Evolutionary conservation across 495 filamentous ascomycete species (phyloP), one percentile per base, ranked within the genome.

Genomic region (Aspergillus funiculosus): DNA sequence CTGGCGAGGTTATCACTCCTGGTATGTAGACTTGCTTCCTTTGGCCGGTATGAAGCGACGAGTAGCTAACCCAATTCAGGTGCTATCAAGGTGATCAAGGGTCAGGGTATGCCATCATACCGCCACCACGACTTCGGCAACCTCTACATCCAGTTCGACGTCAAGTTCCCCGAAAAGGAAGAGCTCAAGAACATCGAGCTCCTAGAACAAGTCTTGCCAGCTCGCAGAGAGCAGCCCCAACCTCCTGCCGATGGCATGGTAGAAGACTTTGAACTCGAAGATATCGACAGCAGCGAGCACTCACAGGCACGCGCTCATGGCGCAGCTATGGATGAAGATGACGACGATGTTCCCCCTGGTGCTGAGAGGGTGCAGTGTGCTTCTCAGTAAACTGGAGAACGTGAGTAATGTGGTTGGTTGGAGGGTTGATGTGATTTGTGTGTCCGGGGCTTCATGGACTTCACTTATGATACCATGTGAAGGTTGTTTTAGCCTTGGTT

Each of bases 21-120:
- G 87, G 92, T 96, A 85, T 68, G 85, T 78, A 48, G 46, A 13
- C 4, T 48, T 25, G 29, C 48, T 49, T 43, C 39, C 30, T 14
- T 46, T 14, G 20, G 1, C n/a, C 4, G 4, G 18, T 44, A 9
- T 29, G n/a, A 18, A 13, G n/a, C 24, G 2, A 24, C 10, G 4
- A 35, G 8, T 37, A 43, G 40, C 50, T 67, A 63, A 62, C 48
- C 28, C 10, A 6, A 21, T 6, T 19, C 46, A 97, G 92, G 86
- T 56, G 69, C 83, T 30, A 80, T 97, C 57, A 99, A 96, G 77
- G 83, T 94, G 66, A 86, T 99, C 58, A 85, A 85, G 51, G 90
- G 89, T 41, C 94, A 99, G 68, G 92, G 92, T 71, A 99, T 99
- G 92, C 92, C 92, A 27, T 95, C 94, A 0, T 85, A 80, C 69